Conservation (phyloP, 305 asterid species). For the Vinca major region DNA sequence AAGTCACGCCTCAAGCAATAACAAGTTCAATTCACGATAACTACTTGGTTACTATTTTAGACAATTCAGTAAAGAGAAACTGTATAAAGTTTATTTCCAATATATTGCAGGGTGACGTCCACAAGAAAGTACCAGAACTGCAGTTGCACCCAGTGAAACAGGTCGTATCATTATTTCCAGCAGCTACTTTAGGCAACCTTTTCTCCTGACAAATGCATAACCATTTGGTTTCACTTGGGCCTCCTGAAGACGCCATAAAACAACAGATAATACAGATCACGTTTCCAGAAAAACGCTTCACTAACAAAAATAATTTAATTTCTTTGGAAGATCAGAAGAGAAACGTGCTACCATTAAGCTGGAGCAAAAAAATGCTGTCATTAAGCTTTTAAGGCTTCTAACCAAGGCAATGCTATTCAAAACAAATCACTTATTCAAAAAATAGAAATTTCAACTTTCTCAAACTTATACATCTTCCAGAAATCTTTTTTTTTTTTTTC, state of each 20-base stretch:
- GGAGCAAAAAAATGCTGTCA: no score
- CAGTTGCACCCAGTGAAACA: conserved; percentile 80
- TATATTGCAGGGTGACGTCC: conserved; percentile 5
- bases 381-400: no score
- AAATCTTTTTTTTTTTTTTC: no score
- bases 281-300: conserved; percentile 1
- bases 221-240: conserved; percentile 51
- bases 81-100: no score
- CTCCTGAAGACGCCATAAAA: conserved; percentile 36
- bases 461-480: not conserved
- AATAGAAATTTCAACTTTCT: not conserved
- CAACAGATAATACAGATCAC: conserved; percentile 16
- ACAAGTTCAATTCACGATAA: not conserved
- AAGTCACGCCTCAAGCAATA: not conserved
- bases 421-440: no score
- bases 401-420: no score
- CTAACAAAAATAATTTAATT: no score
- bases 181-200: conserved; percentile 57
- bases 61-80: not conserved
- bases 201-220: conserved; percentile 51
- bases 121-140: conserved; percentile 47
- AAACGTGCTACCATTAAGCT: no score
- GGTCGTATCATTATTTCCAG: conserved; percentile 34
- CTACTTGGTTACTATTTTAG: not conserved
- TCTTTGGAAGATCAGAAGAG: no score